These are phyloP conservation scores for Pichia scutulata DNA, from an alignment of 805 yeast genomes.

Conservation along the genomic window DNA sequence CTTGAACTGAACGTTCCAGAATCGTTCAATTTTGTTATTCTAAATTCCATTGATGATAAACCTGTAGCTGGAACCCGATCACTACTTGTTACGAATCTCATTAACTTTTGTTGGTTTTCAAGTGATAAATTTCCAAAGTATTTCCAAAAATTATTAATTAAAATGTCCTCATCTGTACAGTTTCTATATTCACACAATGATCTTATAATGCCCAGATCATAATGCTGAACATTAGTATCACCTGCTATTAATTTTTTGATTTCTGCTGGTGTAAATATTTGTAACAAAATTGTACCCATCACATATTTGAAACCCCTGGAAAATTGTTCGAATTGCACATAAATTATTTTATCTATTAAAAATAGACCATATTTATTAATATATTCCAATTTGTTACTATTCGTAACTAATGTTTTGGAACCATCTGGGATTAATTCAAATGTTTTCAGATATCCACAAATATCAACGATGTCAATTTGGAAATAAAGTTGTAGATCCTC, in stretches of 20 bases:
- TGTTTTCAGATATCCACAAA: constrained; percentile 36
- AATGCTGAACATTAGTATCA: constrained; percentile 39
- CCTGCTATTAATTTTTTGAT: constrained; percentile 76
- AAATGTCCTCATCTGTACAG: constrained; percentile 36
- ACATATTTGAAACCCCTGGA: constrained; percentile 66
- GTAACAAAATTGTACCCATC: constrained; percentile 73
- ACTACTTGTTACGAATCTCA: constrained; percentile 81
- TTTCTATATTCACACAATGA: constrained; percentile 71
- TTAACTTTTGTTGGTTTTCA: constrained; percentile 49
- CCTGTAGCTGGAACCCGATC: constrained; percentile 94
- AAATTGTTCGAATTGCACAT: constrained; percentile 49
- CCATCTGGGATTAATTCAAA: constrained; percentile 58
- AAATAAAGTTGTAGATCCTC: constrained; percentile 50
- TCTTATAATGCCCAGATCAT: constrained; percentile 60
- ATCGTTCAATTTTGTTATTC: constrained; percentile 42
- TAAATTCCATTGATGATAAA: constrained; percentile 62
- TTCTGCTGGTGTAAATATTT: constrained; percentile 75
- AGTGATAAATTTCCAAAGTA: constrained; percentile 42
- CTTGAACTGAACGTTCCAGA: constrained; percentile 32
- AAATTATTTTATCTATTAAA: constrained; percentile 49
- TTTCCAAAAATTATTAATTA: constrained; percentile 85
- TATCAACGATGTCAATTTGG: constrained; percentile 51
- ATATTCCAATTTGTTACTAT: constrained; percentile 50
- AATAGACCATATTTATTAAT: constrained; percentile 57
- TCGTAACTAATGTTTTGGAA: constrained; percentile 42